These are phyloP conservation scores for Cajanus cajan DNA, from an alignment of 306 rosid genomes.

Conservation along the genomic window DNA sequence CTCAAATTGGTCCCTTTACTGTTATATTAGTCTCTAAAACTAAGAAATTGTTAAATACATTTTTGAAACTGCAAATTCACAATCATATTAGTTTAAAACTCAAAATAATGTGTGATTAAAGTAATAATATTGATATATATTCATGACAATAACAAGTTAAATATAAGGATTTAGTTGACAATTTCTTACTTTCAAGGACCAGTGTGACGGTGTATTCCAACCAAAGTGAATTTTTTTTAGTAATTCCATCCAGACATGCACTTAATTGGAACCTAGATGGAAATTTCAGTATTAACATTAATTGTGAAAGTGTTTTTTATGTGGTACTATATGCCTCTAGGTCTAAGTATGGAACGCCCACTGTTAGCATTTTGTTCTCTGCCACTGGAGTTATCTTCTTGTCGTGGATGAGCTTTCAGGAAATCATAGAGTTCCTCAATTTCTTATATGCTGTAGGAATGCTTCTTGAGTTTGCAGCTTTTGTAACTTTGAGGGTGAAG, in stretches of 20 bases:
- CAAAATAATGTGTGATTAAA: too few relatives aligned
- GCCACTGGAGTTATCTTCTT: conserved; percentile 84
- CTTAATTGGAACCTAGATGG: background rate
- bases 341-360: conserved; percentile 84
- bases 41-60: too few relatives aligned
- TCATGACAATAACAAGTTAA: too few relatives aligned
- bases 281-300: background rate
- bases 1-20: too few relatives aligned
- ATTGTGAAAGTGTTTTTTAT: conserved; percentile 4
- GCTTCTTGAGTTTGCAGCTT: conserved; percentile 91
- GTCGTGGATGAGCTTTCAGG: conserved; percentile 95
- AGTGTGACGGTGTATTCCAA: too few relatives aligned
- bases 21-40: too few relatives aligned
- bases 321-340: conserved; percentile 35
- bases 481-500: conserved; percentile 61
- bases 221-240: too few relatives aligned
- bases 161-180: too few relatives aligned
- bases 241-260: background rate
- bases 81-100: too few relatives aligned
- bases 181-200: too few relatives aligned
- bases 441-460: conserved; percentile 83
- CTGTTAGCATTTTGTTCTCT: conserved; percentile 75
- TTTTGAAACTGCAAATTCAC: too few relatives aligned
- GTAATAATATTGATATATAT: too few relatives aligned
- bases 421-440: conserved; percentile 85